Evolutionary conservation across 257 asterid species (phyloP), one percentile per base, ranked within the genome.

Genomic region (Solanum sitiens): DNA sequence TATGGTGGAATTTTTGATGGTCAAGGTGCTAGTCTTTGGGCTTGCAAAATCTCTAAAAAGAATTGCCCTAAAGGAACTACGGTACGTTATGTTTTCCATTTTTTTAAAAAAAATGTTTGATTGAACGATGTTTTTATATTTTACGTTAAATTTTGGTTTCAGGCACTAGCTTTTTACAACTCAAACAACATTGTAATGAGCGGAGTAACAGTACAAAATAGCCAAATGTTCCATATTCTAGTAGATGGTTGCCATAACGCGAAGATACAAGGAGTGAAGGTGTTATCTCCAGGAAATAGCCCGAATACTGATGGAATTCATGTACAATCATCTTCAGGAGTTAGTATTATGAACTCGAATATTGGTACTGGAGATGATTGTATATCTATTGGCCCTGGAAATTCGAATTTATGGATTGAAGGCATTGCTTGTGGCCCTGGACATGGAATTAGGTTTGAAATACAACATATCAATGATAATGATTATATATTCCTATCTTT

Each of bases 241-340:
- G 73, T 89, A 68, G 83, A 84, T 11, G 89, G 90, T 0, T 89
- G 91, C 86, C 50, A 87, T 6, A 89, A 86, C 16, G 87, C 86
- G 53, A 88, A 45, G 76, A 16, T 91, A 79, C 86, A 84, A 71
- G 88, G 86, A 59, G 89, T 89, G 6, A 87, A 82, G 45, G 68
- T 87, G 45, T 32, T 30, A 85, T 87, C 92, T 27, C 75, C 92
- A 11, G 91, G 88, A 73, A 75, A 74, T 71, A 89, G 92, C 72
- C 92, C 90, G 6, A 90, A 90, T 59, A 90, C 92, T 1, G 92
- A 90, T 25, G 92, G 91, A 16, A 76, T 90, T 47, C 92, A 90
- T 42, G 89, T 90, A 3, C 92, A 90, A 25, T 75, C 45, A 20
- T 90, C 92, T 14, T 25, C 92, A 7, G 77, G 83, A 2, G 75